These are phyloP conservation scores for Xylaria sp. DNA, from an alignment of 2,329 filamentous ascomycete species.

Conservation along the genomic window DNA sequence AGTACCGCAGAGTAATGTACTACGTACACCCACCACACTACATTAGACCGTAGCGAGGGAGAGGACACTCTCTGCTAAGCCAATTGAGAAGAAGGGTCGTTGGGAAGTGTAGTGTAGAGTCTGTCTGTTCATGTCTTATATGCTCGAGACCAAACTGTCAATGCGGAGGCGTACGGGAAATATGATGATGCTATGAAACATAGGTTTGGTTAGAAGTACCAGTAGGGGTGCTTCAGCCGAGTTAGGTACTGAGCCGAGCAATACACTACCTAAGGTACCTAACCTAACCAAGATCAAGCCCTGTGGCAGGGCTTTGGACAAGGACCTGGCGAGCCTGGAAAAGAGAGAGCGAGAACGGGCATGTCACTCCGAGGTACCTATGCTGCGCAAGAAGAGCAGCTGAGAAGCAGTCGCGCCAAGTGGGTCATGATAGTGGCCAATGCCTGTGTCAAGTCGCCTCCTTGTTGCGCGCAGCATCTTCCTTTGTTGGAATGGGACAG, in stretches of 20 bases:
- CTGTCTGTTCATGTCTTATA: not conserved
- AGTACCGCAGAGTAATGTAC: slow-evolving; percentile 30
- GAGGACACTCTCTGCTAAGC: slow-evolving; percentile 4
- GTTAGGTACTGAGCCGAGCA: not conserved
- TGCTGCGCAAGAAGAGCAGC: slow-evolving; percentile 20
- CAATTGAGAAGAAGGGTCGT: slow-evolving; percentile 12
- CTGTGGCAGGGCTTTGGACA: slow-evolving; percentile 30
- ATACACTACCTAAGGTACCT: not conserved
- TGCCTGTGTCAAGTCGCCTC: slow-evolving; percentile 16
- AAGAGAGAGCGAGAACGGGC: slow-evolving; percentile 11
- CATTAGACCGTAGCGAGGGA: slow-evolving; percentile 10
- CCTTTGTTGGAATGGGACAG: slow-evolving; percentile 6
- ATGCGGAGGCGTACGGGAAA: not conserved
- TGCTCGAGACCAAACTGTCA: not conserved
- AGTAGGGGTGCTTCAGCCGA: slow-evolving; percentile 26
- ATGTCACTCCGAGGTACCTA: slow-evolving; percentile 34
- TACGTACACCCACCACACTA: slow-evolving; percentile 13
- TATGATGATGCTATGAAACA: slow-evolving; percentile 27
- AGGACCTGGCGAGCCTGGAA: slow-evolving; percentile 20
- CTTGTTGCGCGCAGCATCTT: slow-evolving; percentile 9
- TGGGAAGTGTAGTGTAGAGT: not conserved
- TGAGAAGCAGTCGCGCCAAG: slow-evolving; percentile 26
- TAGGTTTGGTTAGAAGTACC: slow-evolving; percentile 12
- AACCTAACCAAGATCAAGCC: slow-evolving; percentile 25
- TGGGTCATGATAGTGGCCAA: slow-evolving; percentile 25